Conservation (phyloP, 495 filamentous ascomycete species). For the Mycothermus thermophilus region DNA sequence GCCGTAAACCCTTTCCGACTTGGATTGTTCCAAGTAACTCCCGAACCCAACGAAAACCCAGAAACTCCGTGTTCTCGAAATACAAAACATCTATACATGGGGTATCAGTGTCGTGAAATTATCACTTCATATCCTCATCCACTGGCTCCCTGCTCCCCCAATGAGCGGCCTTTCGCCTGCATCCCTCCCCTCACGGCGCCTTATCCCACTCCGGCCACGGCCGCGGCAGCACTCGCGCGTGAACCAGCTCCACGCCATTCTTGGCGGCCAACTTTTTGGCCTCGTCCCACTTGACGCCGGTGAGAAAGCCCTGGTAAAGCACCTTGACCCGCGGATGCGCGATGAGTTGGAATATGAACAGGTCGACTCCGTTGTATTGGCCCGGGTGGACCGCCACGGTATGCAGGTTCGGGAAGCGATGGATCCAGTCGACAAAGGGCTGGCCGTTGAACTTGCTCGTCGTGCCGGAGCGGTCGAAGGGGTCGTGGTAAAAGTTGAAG, state of each 20-base stretch:
- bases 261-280: slow-evolving; percentile 3
- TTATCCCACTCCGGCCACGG: too few species aligned
- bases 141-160: too few species aligned
- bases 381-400: slow-evolving; percentile 13
- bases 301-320: slow-evolving; percentile 9
- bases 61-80: too few species aligned
- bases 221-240: neutral
- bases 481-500: slow-evolving; percentile 13
- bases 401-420: slow-evolving; percentile 11
- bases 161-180: too few species aligned
- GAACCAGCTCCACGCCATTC: slow-evolving; percentile 6
- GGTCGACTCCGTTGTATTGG: neutral
- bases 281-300: slow-evolving; percentile 6
- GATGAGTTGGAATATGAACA: slow-evolving; percentile 8
- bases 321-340: slow-evolving; percentile 5
- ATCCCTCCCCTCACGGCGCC: too few species aligned
- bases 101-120: too few species aligned
- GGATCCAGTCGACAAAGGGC: slow-evolving; percentile 15
- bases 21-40: too few species aligned
- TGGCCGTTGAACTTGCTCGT: slow-evolving; percentile 9
- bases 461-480: neutral
- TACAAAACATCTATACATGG: too few species aligned
- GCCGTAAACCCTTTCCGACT: too few species aligned
- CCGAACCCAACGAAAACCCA: too few species aligned
- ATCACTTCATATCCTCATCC: too few species aligned